These are phyloP conservation scores for Citrus mangshanensis DNA, from an alignment of 345 rosid genomes.

Conservation along the genomic window DNA sequence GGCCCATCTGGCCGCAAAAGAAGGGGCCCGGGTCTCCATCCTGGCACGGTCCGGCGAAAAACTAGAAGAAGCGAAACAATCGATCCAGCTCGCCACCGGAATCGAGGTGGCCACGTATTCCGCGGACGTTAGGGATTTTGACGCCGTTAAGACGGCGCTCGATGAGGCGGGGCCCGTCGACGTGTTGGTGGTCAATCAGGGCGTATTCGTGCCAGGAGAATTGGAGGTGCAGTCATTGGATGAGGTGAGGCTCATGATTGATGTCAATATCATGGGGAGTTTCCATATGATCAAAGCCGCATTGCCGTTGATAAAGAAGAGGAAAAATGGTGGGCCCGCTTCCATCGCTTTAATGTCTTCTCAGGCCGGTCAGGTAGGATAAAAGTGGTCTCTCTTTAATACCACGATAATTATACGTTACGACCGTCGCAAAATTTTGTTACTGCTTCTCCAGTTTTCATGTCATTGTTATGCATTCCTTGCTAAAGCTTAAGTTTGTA, in stretches of 20 bases:
- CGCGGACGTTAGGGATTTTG: slow-evolving; percentile 77
- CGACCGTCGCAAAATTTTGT: background rate
- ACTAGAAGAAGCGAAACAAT: slow-evolving; percentile 62
- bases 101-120: slow-evolving; percentile 62
- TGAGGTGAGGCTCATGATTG: slow-evolving; percentile 72
- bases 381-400: background rate
- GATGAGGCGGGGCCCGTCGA: slow-evolving; percentile 64
- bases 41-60: slow-evolving; percentile 56
- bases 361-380: slow-evolving; percentile 81
- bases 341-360: slow-evolving; percentile 78
- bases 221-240: slow-evolving; percentile 58
- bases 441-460: background rate
- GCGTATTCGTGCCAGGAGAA: slow-evolving; percentile 61
- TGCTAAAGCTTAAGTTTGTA: background rate
- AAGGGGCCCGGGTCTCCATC: slow-evolving; percentile 77
- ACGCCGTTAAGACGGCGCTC: slow-evolving; percentile 45
- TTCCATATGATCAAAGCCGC: slow-evolving; percentile 85
- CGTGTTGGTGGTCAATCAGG: slow-evolving; percentile 79
- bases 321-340: slow-evolving; percentile 47
- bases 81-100: slow-evolving; percentile 65
- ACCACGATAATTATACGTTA: too few species aligned
- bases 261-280: slow-evolving; percentile 79
- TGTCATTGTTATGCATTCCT: background rate
- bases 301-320: slow-evolving; percentile 63
- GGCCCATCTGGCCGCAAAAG: slow-evolving; percentile 65